Conservation (phyloP, 1,284 basidiomycete species). For the Meira miltonrushii region DNA sequence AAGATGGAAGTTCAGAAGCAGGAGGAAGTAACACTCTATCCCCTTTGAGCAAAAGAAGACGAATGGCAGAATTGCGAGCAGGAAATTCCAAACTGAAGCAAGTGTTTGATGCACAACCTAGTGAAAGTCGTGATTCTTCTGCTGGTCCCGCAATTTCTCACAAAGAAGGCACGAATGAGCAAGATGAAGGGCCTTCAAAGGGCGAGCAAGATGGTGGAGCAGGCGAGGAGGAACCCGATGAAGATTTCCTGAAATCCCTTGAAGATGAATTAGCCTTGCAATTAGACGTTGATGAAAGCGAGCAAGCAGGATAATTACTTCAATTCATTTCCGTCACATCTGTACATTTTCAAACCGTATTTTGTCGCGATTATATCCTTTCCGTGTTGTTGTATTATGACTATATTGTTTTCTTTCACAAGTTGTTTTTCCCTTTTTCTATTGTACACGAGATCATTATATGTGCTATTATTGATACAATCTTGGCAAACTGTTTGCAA, state of each 20-base stretch:
- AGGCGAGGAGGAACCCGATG: constrained; percentile 15
- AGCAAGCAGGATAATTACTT: neutral
- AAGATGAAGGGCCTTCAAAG: neutral
- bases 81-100: constrained; percentile 26
- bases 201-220: neutral
- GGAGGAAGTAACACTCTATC: constrained; percentile 9
- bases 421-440: too few relatives aligned
- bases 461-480: too few relatives aligned
- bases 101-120: constrained; percentile 12
- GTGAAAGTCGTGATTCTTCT: constrained; percentile 1
- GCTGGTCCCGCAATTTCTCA: neutral
- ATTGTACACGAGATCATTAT: too few relatives aligned
- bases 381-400: too few relatives aligned
- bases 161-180: neutral
- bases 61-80: constrained; percentile 17
- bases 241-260: constrained; percentile 39
- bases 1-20: constrained; percentile 19
- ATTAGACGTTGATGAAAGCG: constrained; percentile 15
- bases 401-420: too few relatives aligned
- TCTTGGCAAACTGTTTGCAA: too few relatives aligned
- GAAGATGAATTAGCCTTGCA: constrained; percentile 42
- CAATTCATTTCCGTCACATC: too few relatives aligned
- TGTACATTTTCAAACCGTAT: too few relatives aligned
- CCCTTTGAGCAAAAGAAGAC: constrained; percentile 23
- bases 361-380: too few relatives aligned